phyloP scores from a whole-genome alignment of 1,284 basidiomycete genomes.

The Fistulina hepatica region DNA sequence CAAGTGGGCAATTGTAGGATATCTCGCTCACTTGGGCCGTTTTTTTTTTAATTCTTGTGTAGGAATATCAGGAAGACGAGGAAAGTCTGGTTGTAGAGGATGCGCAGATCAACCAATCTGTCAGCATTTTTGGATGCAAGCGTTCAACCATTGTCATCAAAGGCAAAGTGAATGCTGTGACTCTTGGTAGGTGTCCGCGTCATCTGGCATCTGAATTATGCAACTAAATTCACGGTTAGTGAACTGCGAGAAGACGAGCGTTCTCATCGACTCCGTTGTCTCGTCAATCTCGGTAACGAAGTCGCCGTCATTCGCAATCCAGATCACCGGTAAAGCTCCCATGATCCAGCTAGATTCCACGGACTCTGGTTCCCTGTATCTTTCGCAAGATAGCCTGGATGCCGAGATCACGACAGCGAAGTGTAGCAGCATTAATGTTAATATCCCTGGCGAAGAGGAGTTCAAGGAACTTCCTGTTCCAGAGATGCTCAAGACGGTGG shows the following conservation, averaged over 20 bases:
- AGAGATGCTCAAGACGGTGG: conserved; percentile 88
- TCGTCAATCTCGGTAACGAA: conserved; percentile 82
- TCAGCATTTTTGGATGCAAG: conserved; percentile 91
- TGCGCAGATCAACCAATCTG: conserved; percentile 72
- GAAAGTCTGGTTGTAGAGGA: conserved; percentile 65
- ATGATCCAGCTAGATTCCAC: conserved; percentile 92
- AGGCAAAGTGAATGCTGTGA: conserved; percentile 95
- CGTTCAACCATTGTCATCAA: conserved; percentile 79
- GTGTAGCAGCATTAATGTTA: conserved; percentile 91
- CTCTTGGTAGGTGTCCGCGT: conserved; percentile 49
- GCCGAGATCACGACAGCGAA: conserved; percentile 93
- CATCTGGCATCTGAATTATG: conserved; percentile 1
- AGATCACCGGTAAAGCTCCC: conserved; percentile 84
- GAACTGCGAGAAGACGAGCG: conserved; percentile 81
- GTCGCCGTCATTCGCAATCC: conserved; percentile 87
- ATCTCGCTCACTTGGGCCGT: background rate
- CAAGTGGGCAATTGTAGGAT: conserved; percentile 85
- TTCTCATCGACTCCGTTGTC: conserved; percentile 87
- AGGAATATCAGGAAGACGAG: conserved; percentile 95
- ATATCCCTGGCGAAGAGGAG: conserved; percentile 76
- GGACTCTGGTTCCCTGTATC: conserved; percentile 91
- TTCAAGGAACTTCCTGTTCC: conserved; percentile 89
- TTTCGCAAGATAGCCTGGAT: conserved; percentile 72
- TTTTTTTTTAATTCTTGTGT: background rate
- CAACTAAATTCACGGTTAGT: conserved; percentile 39